Conservation (phyloP, 2,329 filamentous ascomycete species). For the Chrysoporthe austroafricana region DNA sequence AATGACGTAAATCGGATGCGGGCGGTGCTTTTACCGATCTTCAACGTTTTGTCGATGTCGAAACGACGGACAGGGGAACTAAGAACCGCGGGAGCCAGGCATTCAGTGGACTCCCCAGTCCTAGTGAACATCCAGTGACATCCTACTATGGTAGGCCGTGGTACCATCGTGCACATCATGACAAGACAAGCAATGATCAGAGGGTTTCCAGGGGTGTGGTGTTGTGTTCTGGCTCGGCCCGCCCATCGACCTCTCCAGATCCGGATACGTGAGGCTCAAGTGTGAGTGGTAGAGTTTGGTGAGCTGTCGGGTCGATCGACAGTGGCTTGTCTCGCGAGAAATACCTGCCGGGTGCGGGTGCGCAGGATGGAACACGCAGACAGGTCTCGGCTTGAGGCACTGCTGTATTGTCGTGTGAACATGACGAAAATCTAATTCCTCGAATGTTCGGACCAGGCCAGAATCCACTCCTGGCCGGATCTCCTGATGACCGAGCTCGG, state of each 20-base stretch:
- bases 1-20: slow-evolving; percentile 12
- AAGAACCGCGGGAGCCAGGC: slow-evolving; percentile 8
- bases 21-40: neutral
- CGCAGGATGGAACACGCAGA: neutral
- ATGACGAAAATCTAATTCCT: neutral
- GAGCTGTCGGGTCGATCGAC: neutral
- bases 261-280: neutral
- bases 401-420: neutral
- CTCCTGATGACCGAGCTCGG: slow-evolving; percentile 1
- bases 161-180: slow-evolving; percentile 9
- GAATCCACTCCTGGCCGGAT: slow-evolving; percentile 5
- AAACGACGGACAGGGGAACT: neutral
- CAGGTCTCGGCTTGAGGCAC: neutral
- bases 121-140: neutral
- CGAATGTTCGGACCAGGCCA: neutral
- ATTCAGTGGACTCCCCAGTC: slow-evolving; percentile 1
- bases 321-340: neutral
- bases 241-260: neutral
- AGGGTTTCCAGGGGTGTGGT: slow-evolving; percentile 3
- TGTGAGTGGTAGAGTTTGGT: neutral
- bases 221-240: slow-evolving; percentile 12
- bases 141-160: neutral
- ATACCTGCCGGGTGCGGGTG: too few relatives aligned
- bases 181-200: slow-evolving; percentile 23
- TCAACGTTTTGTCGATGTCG: neutral